Percentiles rank a stretch among this genome's conserved stretches.
Conservation (phyloP, 192 early-diverging fungal genomes). For the Lunasporangiospora selenospora region DNA sequence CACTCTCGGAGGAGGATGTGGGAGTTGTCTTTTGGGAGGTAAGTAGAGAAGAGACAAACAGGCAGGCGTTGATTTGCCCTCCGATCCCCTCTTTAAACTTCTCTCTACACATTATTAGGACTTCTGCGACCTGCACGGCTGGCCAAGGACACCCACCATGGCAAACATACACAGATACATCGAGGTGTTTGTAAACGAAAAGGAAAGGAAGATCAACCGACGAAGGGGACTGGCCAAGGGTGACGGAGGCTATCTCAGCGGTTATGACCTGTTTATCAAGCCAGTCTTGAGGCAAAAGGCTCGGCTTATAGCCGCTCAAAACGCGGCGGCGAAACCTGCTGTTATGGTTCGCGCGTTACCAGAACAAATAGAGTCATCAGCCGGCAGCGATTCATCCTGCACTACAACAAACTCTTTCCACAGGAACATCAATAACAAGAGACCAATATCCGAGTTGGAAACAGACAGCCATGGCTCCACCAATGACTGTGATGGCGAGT, state of each 20-base stretch:
- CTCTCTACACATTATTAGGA: slow-evolving; percentile 1
- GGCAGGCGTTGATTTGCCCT: no score
- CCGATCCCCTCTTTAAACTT: no score
- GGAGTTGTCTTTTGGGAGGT: slow-evolving; percentile 14
- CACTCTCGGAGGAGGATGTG: slow-evolving; percentile 12
- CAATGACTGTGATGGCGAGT: no score
- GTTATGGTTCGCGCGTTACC: not conserved
- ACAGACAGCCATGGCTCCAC: not conserved
- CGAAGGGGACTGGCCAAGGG: not conserved
- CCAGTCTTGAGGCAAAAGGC: slow-evolving; percentile 3
- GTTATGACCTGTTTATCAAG: not conserved
- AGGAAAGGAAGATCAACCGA: not conserved
- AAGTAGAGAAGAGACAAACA: no score
- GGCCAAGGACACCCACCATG: not conserved
- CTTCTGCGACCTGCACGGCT: not conserved
- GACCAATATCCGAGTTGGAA: slow-evolving; percentile 1
- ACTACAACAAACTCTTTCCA: not conserved
- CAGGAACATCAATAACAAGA: slow-evolving; percentile 9
- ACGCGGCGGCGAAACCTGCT: slow-evolving; percentile 2
- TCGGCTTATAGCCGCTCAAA: not conserved
- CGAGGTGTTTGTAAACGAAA: not conserved
- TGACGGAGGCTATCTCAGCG: no score
- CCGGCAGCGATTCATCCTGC: slow-evolving; percentile 2
- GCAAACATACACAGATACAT: slow-evolving; percentile 6
- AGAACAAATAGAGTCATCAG: not conserved